These are phyloP conservation scores for Pseudogymnoascus pannorum DNA, from an alignment of 2,329 filamentous ascomycete species.

Conservation along the genomic window DNA sequence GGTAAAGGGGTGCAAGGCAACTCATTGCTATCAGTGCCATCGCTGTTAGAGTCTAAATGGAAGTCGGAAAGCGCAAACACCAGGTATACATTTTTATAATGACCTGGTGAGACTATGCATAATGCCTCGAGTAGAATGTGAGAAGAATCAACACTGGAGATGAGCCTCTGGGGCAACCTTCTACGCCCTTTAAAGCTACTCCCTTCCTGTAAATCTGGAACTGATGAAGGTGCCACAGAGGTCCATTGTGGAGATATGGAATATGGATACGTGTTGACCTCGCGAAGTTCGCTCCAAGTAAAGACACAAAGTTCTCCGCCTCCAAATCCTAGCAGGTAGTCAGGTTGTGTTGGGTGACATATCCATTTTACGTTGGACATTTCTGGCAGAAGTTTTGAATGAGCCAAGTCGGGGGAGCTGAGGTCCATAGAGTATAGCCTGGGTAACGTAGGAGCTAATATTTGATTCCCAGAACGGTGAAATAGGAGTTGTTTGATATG, in stretches of 20 bases:
- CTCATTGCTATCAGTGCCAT: neutral
- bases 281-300: neutral
- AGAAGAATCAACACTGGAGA: constrained; percentile 2
- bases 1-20: neutral
- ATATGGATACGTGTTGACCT: neutral
- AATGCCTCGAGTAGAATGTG: neutral
- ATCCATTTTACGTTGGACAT: neutral
- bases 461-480: neutral
- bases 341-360: neutral
- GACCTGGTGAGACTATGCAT: neutral
- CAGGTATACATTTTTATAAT: neutral
- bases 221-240: neutral
- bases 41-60: neutral
- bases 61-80: neutral
- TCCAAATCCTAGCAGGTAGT: neutral
- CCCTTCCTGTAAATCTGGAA: neutral
- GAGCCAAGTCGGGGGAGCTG: neutral
- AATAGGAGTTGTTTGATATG: constrained; percentile 9
- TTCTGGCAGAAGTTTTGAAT: neutral
- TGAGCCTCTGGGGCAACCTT: neutral
- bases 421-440: neutral
- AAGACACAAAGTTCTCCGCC: neutral
- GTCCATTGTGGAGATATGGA: neutral
- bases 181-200: neutral
- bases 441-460: neutral